Base-by-base conservation (phyloP, 1,284 basidiomycete genomes). In the Rhodotorula sp. region DNA sequence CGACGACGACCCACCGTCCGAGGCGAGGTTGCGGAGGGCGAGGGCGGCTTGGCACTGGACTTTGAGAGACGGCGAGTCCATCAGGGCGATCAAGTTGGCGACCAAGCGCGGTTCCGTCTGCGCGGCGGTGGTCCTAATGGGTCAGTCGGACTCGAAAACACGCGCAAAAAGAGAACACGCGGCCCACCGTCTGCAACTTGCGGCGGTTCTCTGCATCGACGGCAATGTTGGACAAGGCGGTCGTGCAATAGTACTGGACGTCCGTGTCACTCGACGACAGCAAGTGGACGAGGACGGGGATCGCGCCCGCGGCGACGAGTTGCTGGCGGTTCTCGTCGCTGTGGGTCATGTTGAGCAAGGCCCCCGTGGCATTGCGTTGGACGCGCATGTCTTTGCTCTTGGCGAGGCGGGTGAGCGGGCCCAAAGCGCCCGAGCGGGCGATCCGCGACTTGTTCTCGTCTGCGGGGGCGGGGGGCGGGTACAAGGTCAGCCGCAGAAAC, bases 401-500 rank as follows among this genome's bases (percentile, higher is more conserved):
- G 59, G 97, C 97, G 59, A 99, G 86, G 63, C 97, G 89, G 59
- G 97, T 99, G 56, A 99, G 87, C 52, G 97, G 97, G 39, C 98
- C 93, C 64, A 99, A 85, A 21, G 97, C 97, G 65, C 97, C 97
- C 6, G 95, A 98, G 85, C 98, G 98, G 67, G 97, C 97, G 75
- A 99, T 99, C 87, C 97, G 97, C 63, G 95, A 97, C 87, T 99
- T 99, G 87, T 99, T 99, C 82, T 99, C 97, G 80, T 99, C 95
- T 21, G n/a, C n/a, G n/a, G n/a, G n/a, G n/a, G n/a, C n/a, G n/a
- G n/a, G n/a, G n/a, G n/a, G n/a, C n/a, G n/a, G n/a, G n/a, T n/a
- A n/a, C n/a, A n/a, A n/a, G 47, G 58, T 16, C 21, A 31, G 57
- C 31, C 57, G 57, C 14, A 31, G 31, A 21, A 16, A 23, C 31